Percentiles rank a stretch among this genome's conserved stretches.
Evolutionary conservation across 768 basidiomycete species (phyloP).

Genomic region (Amanita jacksonii): DNA sequence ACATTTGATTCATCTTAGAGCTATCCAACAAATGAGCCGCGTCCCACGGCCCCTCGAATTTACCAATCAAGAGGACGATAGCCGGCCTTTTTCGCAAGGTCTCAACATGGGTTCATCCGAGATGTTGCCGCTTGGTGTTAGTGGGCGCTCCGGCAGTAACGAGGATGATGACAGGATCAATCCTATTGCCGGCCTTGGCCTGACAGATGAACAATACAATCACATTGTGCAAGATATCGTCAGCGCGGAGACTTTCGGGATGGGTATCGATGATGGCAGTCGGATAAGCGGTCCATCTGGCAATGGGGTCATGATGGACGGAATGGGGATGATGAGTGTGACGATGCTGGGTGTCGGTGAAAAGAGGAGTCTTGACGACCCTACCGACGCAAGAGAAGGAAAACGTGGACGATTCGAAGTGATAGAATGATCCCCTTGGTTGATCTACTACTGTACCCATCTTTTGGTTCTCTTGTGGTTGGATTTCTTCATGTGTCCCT

Average conservation of each 20-base stretch:
- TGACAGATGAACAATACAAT: constrained; percentile 83
- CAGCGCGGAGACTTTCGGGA: constrained; percentile 41
- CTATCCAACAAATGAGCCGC: constrained; percentile 67
- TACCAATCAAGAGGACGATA: constrained; percentile 38
- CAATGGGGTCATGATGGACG: constrained; percentile 8
- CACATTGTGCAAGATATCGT: constrained; percentile 69
- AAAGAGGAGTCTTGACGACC: constrained; percentile 11
- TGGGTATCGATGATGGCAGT: constrained; percentile 3
- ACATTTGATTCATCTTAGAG: constrained; percentile 81
- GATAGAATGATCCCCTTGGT: constrained; percentile 34
- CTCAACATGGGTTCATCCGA: too few species aligned
- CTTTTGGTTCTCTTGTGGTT: too few species aligned
- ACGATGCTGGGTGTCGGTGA: constrained; percentile 1
- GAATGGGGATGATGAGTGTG: constrained; percentile 4
- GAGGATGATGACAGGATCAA: constrained; percentile 58
- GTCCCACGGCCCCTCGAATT: constrained; percentile 60
- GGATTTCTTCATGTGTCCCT: too few species aligned
- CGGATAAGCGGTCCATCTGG: constrained; percentile 7
- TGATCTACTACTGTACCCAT: too few species aligned
- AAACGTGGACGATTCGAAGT: constrained; percentile 57
- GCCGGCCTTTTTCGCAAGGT: constrained; percentile 5
- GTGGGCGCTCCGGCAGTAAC: neutral
- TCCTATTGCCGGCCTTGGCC: constrained; percentile 79
- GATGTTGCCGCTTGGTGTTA: neutral
- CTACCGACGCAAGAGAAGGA: constrained; percentile 32